Evolutionary conservation across 2,329 filamentous ascomycete species (phyloP).

Genomic region (Cytospora mali): DNA sequence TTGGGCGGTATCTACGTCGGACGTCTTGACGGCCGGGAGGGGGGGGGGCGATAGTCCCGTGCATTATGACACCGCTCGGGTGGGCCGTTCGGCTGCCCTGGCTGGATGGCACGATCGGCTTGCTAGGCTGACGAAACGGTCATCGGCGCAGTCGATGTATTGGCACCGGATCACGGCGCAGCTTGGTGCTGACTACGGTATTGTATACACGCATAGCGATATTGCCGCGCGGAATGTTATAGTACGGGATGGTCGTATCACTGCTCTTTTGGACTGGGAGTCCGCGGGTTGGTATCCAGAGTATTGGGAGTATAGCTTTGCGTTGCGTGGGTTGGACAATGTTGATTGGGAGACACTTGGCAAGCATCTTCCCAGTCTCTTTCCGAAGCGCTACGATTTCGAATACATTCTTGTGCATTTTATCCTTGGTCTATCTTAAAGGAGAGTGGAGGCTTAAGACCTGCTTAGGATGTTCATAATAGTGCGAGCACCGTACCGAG

Average conservation of each 20-base stretch:
- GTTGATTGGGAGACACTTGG: slow-evolving; percentile 6
- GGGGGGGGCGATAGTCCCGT: no score
- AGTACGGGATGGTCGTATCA: slow-evolving; percentile 8
- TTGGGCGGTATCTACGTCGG: no score
- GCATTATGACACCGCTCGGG: no score
- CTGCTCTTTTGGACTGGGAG: slow-evolving; percentile 21
- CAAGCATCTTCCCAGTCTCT: background rate
- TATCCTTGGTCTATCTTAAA: background rate
- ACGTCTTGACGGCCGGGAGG: no score
- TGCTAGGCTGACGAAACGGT: no score
- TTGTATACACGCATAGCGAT: slow-evolving; percentile 22
- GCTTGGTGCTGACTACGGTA: slow-evolving; percentile 24
- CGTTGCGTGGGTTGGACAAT: slow-evolving; percentile 5
- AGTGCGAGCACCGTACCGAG: no score
- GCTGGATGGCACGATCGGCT: no score
- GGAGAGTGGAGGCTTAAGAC: no score
- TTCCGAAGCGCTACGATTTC: slow-evolving; percentile 3
- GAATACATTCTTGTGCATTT: slow-evolving; percentile 3
- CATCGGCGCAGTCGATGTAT: background rate
- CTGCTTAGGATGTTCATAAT: no score
- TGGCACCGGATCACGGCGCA: slow-evolving; percentile 2
- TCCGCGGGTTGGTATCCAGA: slow-evolving; percentile 17
- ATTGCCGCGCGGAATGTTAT: slow-evolving; percentile 17
- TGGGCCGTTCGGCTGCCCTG: no score
- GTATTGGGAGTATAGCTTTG: slow-evolving; percentile 11